These are phyloP conservation scores for Copromyces sp. DNA, from an alignment of 495 filamentous ascomycete species.

Conservation along the genomic window DNA sequence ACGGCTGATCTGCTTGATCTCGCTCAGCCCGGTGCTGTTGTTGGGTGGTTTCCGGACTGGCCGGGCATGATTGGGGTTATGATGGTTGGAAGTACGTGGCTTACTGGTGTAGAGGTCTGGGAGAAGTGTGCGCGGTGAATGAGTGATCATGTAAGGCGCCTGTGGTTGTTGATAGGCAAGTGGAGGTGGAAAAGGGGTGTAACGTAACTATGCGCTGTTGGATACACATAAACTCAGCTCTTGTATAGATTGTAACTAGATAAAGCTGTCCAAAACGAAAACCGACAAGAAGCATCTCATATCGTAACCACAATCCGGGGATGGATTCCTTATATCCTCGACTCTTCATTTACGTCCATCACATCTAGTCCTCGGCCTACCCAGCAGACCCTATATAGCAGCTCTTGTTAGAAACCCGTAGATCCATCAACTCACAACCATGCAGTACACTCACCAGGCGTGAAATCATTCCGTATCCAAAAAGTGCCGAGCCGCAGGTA, in stretches of 20 bases:
- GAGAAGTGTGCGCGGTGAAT: constrained; percentile 30
- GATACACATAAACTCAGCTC: neutral
- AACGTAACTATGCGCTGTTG: neutral
- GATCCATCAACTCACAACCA: neutral
- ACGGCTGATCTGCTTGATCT: constrained; percentile 48
- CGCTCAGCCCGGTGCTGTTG: constrained; percentile 40
- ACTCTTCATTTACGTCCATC: neutral
- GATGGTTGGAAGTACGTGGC: constrained; percentile 47
- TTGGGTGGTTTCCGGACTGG: constrained; percentile 43
- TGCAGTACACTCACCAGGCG: neutral
- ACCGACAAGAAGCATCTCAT: neutral
- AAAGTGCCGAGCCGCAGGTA: neutral
- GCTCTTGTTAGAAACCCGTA: neutral
- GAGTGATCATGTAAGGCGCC: neutral
- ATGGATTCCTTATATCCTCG: neutral
- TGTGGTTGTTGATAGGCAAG: neutral
- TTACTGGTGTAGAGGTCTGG: constrained; percentile 51
- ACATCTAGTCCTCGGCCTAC: neutral
- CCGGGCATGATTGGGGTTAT: constrained; percentile 37
- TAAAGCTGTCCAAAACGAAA: neutral
- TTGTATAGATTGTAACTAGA: neutral
- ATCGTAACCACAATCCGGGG: neutral
- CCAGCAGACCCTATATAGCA: neutral
- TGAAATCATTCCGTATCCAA: neutral
- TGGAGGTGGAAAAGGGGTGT: neutral